Evolutionary conservation across 2,329 filamentous ascomycete genomes (phyloP).

Genomic region (Alternaria ventricosa): DNA sequence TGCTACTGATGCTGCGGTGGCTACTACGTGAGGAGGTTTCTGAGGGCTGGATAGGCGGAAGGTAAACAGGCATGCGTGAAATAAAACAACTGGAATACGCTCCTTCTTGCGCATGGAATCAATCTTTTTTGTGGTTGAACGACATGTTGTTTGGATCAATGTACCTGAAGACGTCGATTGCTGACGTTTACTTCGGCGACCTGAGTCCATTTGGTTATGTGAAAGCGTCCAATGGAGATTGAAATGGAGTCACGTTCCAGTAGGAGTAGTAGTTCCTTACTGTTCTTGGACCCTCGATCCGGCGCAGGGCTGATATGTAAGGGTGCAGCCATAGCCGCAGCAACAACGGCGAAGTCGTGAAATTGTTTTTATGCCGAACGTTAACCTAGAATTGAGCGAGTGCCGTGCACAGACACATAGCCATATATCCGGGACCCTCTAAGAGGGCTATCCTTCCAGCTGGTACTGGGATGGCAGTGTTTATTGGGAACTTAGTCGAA

Average conservation of each 20-base stretch:
- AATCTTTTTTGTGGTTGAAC: background rate
- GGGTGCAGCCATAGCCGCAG: background rate
- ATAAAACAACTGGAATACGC: background rate
- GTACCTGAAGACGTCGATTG: background rate
- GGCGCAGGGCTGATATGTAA: background rate
- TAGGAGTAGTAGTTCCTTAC: background rate
- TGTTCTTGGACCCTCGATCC: background rate
- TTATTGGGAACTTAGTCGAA: background rate
- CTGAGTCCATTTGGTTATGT: background rate
- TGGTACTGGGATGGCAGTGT: background rate
- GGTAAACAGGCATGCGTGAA: background rate
- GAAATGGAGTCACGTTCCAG: background rate
- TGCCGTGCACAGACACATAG: background rate
- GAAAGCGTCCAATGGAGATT: background rate
- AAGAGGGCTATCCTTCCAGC: background rate
- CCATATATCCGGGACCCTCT: background rate
- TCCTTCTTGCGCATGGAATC: background rate
- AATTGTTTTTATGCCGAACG: background rate
- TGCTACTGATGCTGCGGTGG: slow-evolving; percentile 6
- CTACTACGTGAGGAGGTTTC: background rate
- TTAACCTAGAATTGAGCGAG: background rate
- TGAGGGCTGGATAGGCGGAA: background rate
- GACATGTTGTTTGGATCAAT: background rate
- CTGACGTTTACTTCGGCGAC: background rate
- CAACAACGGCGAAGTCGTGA: background rate